Evolutionary conservation across 2,329 filamentous ascomycete genomes (phyloP), one percentile per base, ranked within the genome.

Genomic region (Dryadomyces sulphureus): DNA sequence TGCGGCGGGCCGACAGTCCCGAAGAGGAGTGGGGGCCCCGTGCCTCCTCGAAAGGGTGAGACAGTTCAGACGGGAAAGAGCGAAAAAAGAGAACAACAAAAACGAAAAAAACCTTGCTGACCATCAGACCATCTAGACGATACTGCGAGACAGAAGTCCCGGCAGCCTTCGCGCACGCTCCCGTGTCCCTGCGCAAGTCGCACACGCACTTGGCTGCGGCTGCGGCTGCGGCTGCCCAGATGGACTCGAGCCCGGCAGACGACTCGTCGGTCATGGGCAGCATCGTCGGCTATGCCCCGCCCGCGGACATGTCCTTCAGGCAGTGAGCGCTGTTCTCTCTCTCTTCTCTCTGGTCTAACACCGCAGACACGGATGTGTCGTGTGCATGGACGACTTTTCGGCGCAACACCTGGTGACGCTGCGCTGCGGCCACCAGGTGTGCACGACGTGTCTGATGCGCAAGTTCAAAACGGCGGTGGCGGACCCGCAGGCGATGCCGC

Each of bases 401-500:
- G 57, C 71, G 9, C 68, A 68, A 49, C 79, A 77, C 60, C 74
- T 81, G 30, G 79, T 79, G 34, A 84, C 80, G 59, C 73, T 94
- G 32, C 73, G 76, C 53, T 94, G 88, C 59, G 78, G 78, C 3
- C 87, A 94, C 61, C 75, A 78, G 50, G 88, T 90, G 81, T 94
- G 88, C 61, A 71, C 83, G 52, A 60, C 70, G 7, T 94, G 88
- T 60, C 67, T 94, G 36, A 81, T 78, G 60, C 75, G 78, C 43
- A 72, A 77, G 48, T 94, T 93, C 62, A 77, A 72, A 45, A 70
- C 86, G 50, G 92, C 86, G 11, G 69, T 89, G 50, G 79, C 72
- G 38, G 84, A 93, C 58, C 79, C 84, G 1, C 73, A 79, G 49
- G 79, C 86, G 53, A 93, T 94, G 85, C 86, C 88, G 17, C 88